phyloP scores from a whole-genome alignment of 345 rosid genomes.

The Rhizophora apiculata region DNA sequence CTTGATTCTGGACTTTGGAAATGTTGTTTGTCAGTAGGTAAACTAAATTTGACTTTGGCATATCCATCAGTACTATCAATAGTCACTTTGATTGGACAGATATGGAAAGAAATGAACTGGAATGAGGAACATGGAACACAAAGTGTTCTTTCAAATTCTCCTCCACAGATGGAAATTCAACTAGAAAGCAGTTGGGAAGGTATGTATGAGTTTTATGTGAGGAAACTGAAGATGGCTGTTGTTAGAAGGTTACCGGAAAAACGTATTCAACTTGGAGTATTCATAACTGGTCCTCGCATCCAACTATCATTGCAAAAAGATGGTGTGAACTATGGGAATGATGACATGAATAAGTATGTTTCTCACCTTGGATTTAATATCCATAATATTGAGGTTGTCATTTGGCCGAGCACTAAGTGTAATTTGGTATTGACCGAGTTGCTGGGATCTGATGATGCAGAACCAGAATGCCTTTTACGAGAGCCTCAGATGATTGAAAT shows the following conservation, averaged over 20 bases:
- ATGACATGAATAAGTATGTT: constrained; percentile 33
- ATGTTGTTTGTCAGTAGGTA: constrained; percentile 63
- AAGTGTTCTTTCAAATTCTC: constrained; percentile 30
- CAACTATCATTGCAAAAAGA: constrained; percentile 44
- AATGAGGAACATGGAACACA: constrained; percentile 25
- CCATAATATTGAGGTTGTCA: constrained; percentile 57
- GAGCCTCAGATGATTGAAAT: constrained; percentile 48
- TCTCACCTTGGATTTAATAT: constrained; percentile 56
- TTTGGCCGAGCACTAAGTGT: constrained; percentile 55
- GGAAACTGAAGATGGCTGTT: constrained; percentile 41
- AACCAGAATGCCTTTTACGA: constrained; percentile 43
- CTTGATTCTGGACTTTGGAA: constrained; percentile 52
- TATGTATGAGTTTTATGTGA: constrained; percentile 35
- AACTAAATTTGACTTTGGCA: constrained; percentile 51
- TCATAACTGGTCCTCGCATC: constrained; percentile 67
- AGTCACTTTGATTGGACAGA: constrained; percentile 56
- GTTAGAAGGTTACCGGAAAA: constrained; percentile 60
- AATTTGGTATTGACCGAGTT: constrained; percentile 33
- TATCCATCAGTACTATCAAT: constrained; percentile 50
- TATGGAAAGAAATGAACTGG: constrained; percentile 41
- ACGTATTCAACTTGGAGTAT: constrained; percentile 58
- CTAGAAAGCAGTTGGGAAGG: constrained; percentile 35
- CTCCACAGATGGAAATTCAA: constrained; percentile 27
- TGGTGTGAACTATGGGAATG: constrained; percentile 25
- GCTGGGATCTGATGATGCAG: constrained; percentile 37